Conservation (phyloP, 208 protist genomes). For the Trypanosoma rangeli region DNA sequence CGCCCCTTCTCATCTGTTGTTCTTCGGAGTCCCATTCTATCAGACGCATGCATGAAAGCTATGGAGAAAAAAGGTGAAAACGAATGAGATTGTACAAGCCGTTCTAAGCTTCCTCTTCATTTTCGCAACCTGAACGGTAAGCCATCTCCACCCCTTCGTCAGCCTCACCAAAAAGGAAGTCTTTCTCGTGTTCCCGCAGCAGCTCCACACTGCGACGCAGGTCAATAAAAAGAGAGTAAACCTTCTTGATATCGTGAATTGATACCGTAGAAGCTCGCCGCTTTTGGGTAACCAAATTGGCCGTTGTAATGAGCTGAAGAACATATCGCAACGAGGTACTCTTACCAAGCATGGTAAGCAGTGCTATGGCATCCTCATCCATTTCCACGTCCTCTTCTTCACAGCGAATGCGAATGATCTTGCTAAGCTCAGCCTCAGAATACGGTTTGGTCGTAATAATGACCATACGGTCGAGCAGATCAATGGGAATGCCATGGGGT, state of each 20-base stretch:
- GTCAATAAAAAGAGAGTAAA: slow-evolving; percentile 99
- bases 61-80: slow-evolving; percentile 21
- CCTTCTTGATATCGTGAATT: slow-evolving; percentile 95
- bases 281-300: slow-evolving; percentile 95
- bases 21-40: background rate
- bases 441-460: slow-evolving; percentile 99
- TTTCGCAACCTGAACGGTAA: slow-evolving; percentile 18
- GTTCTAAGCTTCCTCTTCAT: slow-evolving; percentile 37
- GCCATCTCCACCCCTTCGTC: slow-evolving; percentile 64
- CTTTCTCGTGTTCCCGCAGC: slow-evolving; percentile 89
- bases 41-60: slow-evolving; percentile 10
- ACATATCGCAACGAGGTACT: slow-evolving; percentile 99
- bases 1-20: background rate
- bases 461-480: slow-evolving; percentile 98
- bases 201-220: slow-evolving; percentile 91
- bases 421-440: slow-evolving; percentile 92
- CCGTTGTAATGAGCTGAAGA: slow-evolving; percentile 99
- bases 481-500: slow-evolving; percentile 99
- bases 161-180: slow-evolving; percentile 92
- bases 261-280: slow-evolving; percentile 93
- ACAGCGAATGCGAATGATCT: slow-evolving; percentile 97
- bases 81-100: slow-evolving; percentile 3
- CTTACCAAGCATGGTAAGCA: slow-evolving; percentile 96
- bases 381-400: slow-evolving; percentile 99
- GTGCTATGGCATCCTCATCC: slow-evolving; percentile 93